These are phyloP conservation scores for Xylaria sp. DNA, from an alignment of 2,329 filamentous ascomycete species.

Conservation along the genomic window DNA sequence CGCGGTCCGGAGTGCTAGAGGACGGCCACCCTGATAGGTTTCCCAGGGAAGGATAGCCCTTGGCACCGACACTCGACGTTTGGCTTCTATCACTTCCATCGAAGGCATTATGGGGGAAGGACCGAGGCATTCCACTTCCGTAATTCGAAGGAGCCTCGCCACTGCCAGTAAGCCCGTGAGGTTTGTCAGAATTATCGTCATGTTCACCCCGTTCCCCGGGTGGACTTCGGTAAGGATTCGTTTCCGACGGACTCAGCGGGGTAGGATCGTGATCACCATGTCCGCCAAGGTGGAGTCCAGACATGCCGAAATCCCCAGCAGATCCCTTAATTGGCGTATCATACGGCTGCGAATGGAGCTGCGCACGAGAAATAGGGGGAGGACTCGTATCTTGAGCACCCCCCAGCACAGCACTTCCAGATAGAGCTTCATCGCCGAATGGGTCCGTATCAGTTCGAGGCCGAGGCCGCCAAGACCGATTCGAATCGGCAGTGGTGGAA, in stretches of 20 bases:
- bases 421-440: conserved; percentile 70
- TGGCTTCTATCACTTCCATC: conserved; percentile 89
- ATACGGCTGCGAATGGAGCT: conserved; percentile 49
- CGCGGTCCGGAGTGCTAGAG: conserved; percentile 70
- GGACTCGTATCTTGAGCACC: conserved; percentile 74
- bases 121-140: conserved; percentile 51
- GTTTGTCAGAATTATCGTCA: conserved; percentile 57
- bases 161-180: conserved; percentile 59
- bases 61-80: conserved; percentile 84
- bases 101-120: conserved; percentile 54
- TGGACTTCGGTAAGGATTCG: conserved; percentile 94
- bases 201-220: conserved; percentile 73
- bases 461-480: conserved; percentile 62
- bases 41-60: conserved; percentile 69
- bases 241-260: conserved; percentile 88
- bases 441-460: conserved; percentile 76
- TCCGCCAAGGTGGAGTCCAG: conserved; percentile 61
- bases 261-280: conserved; percentile 67
- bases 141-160: conserved; percentile 54
- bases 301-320: conserved; percentile 66
- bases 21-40: conserved; percentile 69
- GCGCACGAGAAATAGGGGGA: conserved; percentile 42
- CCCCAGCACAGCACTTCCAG: conserved; percentile 74
- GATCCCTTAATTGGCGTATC: conserved; percentile 62
- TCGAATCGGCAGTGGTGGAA: conserved; percentile 44